Evolutionary conservation across 192 early-diverging fungal genomes (phyloP), one percentile per base, ranked within the genome.

Genomic region (Coemansia sp.): DNA sequence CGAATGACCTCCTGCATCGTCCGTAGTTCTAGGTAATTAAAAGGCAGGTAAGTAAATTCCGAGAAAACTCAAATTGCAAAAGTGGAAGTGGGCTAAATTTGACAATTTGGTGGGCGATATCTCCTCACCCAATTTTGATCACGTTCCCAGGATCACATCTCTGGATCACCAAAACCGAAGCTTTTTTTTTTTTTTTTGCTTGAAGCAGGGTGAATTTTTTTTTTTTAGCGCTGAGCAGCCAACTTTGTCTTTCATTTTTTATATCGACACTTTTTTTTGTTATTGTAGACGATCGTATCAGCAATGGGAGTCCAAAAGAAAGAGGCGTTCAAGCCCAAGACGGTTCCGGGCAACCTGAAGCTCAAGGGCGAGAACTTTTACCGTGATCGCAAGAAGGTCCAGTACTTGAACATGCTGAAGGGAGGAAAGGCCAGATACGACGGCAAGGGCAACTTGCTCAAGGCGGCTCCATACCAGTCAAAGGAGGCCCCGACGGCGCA

Each of bases 291-390:
- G 4, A 31, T 44, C 27, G 39, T 45, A 48, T 24, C 20, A 36
- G 67, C 15, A 17, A 84, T 84, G 82, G 82, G 77, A 27, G 62
- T 76, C 17, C 77, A 75, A 72, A 84, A 84, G 77, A 84, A 84
- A 70, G 82, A 84, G 67, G 77, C 77, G 2, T 79, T 68, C 44
- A 70, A 68, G 77, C 61, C 77, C 67, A 72, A 70, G 62, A 76
- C 59, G 56, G 84, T 85, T 13, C 80, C 83, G 22, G 87, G 86
- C 40, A 93, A 93, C 78, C 75, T 91, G 48, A 87, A 87, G 74
- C 88, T 94, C 61, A 98, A 98, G 86, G 97, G 97, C 56, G 94
- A 95, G 74, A 99, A 99, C 87, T 99, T 98, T 84, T 99, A 99
- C 88, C 88, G 95, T 64, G 97, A 99, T 87, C 91, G 90, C 53